Evolutionary conservation across 2,329 filamentous ascomycete genomes (phyloP).

Genomic region (Triangularia verruculosa): DNA sequence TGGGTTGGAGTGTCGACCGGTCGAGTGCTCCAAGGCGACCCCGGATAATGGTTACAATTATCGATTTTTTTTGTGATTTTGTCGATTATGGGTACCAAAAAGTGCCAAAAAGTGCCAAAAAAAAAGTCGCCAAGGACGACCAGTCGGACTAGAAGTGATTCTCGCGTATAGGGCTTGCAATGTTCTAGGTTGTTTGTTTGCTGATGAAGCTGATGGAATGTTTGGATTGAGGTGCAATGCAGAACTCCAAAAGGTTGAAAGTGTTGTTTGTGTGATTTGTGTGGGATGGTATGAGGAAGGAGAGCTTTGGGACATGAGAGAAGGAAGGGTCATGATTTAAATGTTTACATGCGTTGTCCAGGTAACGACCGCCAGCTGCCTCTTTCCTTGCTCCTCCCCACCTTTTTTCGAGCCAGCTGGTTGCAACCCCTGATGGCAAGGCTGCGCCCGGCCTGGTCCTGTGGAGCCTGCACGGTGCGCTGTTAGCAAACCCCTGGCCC

Average conservation of each 20-base stretch:
- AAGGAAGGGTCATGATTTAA: slow-evolving; percentile 24
- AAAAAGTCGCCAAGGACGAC: neutral
- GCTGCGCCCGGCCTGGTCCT: neutral
- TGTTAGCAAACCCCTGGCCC: neutral
- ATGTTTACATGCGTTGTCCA: slow-evolving; percentile 29
- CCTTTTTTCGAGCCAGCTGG: slow-evolving; percentile 5
- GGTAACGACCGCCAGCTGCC: slow-evolving; percentile 16
- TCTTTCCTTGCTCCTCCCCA: slow-evolving; percentile 6
- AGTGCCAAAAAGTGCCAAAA: neutral
- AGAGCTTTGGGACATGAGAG: slow-evolving; percentile 13
- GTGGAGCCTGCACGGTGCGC: neutral
- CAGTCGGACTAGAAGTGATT: neutral
- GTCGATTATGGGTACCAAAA: slow-evolving; percentile 35
- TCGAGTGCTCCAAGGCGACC: neutral
- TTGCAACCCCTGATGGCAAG: neutral
- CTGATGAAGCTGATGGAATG: neutral
- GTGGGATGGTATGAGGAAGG: slow-evolving; percentile 11
- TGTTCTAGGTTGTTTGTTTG: neutral
- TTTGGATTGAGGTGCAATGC: neutral
- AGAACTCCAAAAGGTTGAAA: slow-evolving; percentile 5
- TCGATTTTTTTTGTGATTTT: slow-evolving; percentile 31
- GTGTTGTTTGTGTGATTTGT: slow-evolving; percentile 27
- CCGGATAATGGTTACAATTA: neutral
- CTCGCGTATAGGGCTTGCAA: neutral
- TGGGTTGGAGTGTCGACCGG: neutral